Percentiles rank a stretch among this genome's conserved stretches.
Evolutionary conservation across 805 yeast genomes (phyloP).

Genomic region (Millerozyma miso): DNA sequence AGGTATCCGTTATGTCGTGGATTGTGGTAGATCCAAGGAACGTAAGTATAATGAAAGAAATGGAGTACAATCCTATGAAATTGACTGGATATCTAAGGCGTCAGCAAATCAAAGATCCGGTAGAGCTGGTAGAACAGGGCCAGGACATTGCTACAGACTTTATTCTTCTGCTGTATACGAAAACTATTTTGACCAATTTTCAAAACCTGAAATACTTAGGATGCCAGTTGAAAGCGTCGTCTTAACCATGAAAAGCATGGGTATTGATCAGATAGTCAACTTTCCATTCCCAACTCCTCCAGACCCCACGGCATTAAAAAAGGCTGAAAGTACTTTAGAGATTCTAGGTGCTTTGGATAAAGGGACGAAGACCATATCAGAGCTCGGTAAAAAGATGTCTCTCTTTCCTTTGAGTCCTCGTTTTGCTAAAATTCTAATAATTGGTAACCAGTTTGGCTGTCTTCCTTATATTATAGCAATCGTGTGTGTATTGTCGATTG

Average conservation of each 20-base stretch:
- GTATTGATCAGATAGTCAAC: constrained; percentile 81
- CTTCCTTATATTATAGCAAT: constrained; percentile 85
- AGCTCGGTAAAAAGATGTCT: constrained; percentile 81
- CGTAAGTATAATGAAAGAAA: constrained; percentile 75
- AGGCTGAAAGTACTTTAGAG: constrained; percentile 64
- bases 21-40: constrained; percentile 91
- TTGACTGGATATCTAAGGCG: constrained; percentile 92
- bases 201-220: constrained; percentile 84
- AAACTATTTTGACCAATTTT: constrained; percentile 74
- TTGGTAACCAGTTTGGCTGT: constrained; percentile 84
- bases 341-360: constrained; percentile 74
- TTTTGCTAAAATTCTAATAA: constrained; percentile 81
- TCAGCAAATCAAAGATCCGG: constrained; percentile 94
- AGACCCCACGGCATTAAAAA: constrained; percentile 50
- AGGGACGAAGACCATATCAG: constrained; percentile 55
- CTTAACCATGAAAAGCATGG: constrained; percentile 94
- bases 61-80: constrained; percentile 88
- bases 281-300: constrained; percentile 98
- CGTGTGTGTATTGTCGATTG: constrained; percentile 89
- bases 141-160: constrained; percentile 93
- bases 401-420: constrained; percentile 91
- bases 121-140: constrained; percentile 98
- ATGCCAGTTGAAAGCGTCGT: constrained; percentile 98
- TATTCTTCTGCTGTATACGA: constrained; percentile 94
- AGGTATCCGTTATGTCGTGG: constrained; percentile 90